Base-by-base conservation (phyloP, 257 asterid species). In the Ballota nigra region DNA sequence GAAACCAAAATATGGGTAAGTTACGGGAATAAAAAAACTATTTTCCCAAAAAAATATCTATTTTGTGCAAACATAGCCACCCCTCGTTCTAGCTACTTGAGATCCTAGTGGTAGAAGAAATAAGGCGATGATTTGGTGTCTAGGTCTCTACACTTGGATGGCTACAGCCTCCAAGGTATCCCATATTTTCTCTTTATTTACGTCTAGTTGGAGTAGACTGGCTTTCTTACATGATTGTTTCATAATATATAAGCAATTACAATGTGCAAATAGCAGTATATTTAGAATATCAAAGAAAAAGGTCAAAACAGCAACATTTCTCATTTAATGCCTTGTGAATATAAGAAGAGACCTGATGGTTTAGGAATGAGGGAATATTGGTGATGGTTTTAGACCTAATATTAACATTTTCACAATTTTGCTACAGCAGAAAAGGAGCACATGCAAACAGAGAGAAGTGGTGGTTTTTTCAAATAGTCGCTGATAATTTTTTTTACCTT, bases 401-500 rank as follows among this genome's bases (percentile, higher is more conserved):
- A 11, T 23, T 3, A 33, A 24, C 2, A 59, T 40, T 29, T 43
- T 63, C 62, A 12, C 13, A 61, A 20, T 10, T 43, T 43, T 43
- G 52, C 52, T 43, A 43, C 18, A 43, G 52, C 65, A 33, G 60
- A 45, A 5, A 62, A 20, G 20, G 34, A 16, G 31, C 43, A 36
- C 52, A 62, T 15, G 33, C 1, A 5, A 18, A 33, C 26, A 60
- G 10, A 63, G 16, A 77, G 15, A 52, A 29, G 51, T 4, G 41
- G 41, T 75, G 52, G 40, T 23, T 73, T 40, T 52, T 36, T 51
- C 68, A 51, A 23, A 47, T 34, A 62, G 43, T 23, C 43, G 26
- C 15, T 49, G n/a, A 60, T 38, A 29, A 41, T 45, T 65, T 60
- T 11, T 23, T 76, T 63, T 78, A 95, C 99, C 95, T 92, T 92